Base-by-base conservation (phyloP, 2,329 filamentous ascomycete species). In the Fusarium guadeloupense region DNA sequence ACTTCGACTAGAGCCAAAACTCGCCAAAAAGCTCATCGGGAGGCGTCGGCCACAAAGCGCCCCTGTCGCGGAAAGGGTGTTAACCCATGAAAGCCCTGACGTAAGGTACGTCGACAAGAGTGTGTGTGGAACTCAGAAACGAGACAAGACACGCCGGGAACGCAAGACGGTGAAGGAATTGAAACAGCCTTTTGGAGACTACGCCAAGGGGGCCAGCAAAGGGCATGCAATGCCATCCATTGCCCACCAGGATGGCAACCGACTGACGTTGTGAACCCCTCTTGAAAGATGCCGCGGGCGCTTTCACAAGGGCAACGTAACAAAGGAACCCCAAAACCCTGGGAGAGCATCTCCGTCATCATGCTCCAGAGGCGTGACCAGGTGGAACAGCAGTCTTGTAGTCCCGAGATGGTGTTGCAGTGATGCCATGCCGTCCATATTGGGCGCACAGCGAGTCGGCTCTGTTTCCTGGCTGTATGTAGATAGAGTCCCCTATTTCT, bases 121-220 rank as follows among this genome's bases (percentile, higher is more conserved):
- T 63, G 65, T 64, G 65, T 43, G 63, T 69, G 67, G 67, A 60
- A 62, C 67, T 65, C 67, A 51, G 43, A 47, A 61, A 52, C 57
- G 56, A 66, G 59, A 67, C 66, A 69, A 54, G 64, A 70, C 69
- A 69, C 65, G 59, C 61, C 53, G 62, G 66, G 65, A 70, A 64
- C 57, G 57, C 68, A 65, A 70, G 68, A 70, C 68, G 68, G 68
- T 70, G 68, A 70, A 70, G 64, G 62, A 64, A 69, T 70, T 70
- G 68, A 70, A 70, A 70, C 68, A 69, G 48, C 60, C 41, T n/a
- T 64, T 64, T 59, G 48, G 43, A 44, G 51, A 59, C 50, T 51
- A 55, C 55, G 43, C 65, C 61, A 68, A 68, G 59, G 58, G 57
- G 54, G 49, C 37, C 51, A 62, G 39, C 37, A 48, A 33, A 64